Evolutionary conservation across 371 early-diverging fungal species (phyloP).

Genomic region (Mucor indicus): DNA sequence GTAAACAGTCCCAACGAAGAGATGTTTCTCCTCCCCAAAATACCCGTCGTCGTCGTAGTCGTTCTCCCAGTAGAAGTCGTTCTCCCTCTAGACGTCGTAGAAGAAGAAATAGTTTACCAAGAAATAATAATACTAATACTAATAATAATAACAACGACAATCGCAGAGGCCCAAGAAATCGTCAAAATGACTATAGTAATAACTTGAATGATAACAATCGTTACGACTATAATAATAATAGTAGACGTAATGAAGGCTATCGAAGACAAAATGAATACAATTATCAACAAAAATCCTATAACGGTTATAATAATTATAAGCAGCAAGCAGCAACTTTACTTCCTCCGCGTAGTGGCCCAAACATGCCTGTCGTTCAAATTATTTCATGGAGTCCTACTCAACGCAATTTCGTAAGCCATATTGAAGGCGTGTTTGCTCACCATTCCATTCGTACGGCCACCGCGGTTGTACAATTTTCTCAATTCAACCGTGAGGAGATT

Average conservation of each 20-base stretch:
- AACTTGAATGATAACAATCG: neutral
- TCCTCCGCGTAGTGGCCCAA: constrained; percentile 2
- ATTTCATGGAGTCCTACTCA: constrained; percentile 16
- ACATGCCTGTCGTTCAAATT: constrained; percentile 20
- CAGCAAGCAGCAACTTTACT: neutral
- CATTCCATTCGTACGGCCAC: constrained; percentile 12
- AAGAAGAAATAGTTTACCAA: constrained; percentile 2
- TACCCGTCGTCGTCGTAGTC: neutral
- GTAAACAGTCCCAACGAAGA: neutral
- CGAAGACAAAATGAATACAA: neutral
- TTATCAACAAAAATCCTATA: neutral
- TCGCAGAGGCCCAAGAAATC: neutral
- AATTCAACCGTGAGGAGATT: constrained; percentile 5
- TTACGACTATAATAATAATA: neutral
- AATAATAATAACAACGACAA: neutral
- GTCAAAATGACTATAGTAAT: neutral
- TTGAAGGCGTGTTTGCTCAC: constrained; percentile 14
- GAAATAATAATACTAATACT: neutral
- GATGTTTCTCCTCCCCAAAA: neutral
- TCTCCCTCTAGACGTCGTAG: neutral
- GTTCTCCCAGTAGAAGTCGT: neutral
- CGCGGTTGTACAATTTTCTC: constrained; percentile 6
- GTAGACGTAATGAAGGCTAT: neutral
- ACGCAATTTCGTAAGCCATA: constrained; percentile 2
- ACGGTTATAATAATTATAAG: neutral